Base-by-base conservation (phyloP, 441 rosid species). In the Euphorbia schlechtendalii region DNA sequence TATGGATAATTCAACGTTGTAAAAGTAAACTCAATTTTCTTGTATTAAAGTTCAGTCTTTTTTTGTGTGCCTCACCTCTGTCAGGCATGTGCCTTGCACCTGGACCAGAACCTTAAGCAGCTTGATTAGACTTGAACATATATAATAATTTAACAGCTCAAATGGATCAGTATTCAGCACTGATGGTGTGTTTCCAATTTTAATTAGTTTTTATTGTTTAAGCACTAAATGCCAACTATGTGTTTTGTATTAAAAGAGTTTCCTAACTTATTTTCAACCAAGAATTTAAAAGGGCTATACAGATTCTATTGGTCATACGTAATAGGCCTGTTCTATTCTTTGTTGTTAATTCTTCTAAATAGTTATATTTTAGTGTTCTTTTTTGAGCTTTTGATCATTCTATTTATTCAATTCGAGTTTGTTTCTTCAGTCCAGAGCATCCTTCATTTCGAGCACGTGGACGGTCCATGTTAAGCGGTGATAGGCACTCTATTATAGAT, bases 401-500 rank as follows among this genome's bases (percentile, higher is more conserved):
- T 62, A 30, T 22, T 45, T 65, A 45, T n/a, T n/a, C n/a, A n/a
- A n/a, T n/a, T n/a, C n/a, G n/a, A 63, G 64, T 62, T 70, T 77
- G 56, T 53, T 64, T 74, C 63, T 80, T 72, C 90, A 95, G 99
- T 78, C 99, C 99, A 52, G 99, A 95, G 82, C 97, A 90, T 84
- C 99, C 95, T 73, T 90, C 95, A 66, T 82, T 86, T 59, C 91
- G 85, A 78, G 82, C 83, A 67, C 98, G 90, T 66, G 90, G 90
- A 63, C 82, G 88, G 69, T 95, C 98, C 71, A 85, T 88, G 86
- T 84, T 95, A 69, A 85, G 98, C 61, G 98, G 98, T 48, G 89
- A 92, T 66, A 80, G 83, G 71, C 87, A 84, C 76, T 71, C 79
- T 51, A 80, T 77, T 60, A 84, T 88, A 82, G 86, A 87, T 76